A percentile compares a stretch with the other conserved stretches of the same genome.
These are phyloP conservation scores for Astrothelium macrocarpum DNA, from an alignment of 495 filamentous ascomycete genomes.

Conservation along the genomic window DNA sequence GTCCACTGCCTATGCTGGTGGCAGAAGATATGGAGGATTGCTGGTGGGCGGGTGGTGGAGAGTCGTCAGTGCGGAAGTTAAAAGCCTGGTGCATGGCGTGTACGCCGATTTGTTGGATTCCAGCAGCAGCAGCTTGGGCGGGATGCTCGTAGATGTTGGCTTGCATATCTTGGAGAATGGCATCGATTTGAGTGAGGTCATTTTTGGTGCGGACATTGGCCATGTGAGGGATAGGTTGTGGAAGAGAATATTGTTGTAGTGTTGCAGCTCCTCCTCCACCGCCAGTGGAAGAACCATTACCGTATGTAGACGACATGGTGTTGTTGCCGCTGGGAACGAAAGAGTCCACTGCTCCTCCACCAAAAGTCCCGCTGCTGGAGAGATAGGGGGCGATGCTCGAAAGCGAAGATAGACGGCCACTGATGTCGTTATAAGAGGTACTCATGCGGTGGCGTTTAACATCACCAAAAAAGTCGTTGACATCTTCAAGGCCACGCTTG, in stretches of 20 bases:
- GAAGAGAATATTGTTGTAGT: slow-evolving; percentile 64
- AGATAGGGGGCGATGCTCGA: slow-evolving; percentile 49
- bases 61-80: slow-evolving; percentile 63
- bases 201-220: slow-evolving; percentile 77
- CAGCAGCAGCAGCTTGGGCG: slow-evolving; percentile 64
- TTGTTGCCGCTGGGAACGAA: slow-evolving; percentile 10
- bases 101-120: slow-evolving; percentile 57
- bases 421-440: slow-evolving; percentile 3
- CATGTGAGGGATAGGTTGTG: slow-evolving; percentile 44
- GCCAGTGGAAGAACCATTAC: slow-evolving; percentile 10
- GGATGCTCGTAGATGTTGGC: slow-evolving; percentile 87
- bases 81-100: slow-evolving; percentile 49
- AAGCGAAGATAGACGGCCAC: neutral
- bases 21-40: too few relatives aligned
- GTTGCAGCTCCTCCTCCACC: slow-evolving; percentile 19
- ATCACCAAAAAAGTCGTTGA: slow-evolving; percentile 90
- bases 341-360: slow-evolving; percentile 49
- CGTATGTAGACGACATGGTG: slow-evolving; percentile 4
- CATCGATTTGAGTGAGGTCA: slow-evolving; percentile 83
- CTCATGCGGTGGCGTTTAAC: slow-evolving; percentile 84
- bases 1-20: slow-evolving; percentile 39
- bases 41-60: slow-evolving; percentile 48
- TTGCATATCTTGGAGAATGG: slow-evolving; percentile 90
- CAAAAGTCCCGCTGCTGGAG: slow-evolving; percentile 55
- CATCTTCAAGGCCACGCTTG: slow-evolving; percentile 75